Evolutionary conservation across 306 rosid species (phyloP).

Genomic region (Prinsepia uniflora): DNA sequence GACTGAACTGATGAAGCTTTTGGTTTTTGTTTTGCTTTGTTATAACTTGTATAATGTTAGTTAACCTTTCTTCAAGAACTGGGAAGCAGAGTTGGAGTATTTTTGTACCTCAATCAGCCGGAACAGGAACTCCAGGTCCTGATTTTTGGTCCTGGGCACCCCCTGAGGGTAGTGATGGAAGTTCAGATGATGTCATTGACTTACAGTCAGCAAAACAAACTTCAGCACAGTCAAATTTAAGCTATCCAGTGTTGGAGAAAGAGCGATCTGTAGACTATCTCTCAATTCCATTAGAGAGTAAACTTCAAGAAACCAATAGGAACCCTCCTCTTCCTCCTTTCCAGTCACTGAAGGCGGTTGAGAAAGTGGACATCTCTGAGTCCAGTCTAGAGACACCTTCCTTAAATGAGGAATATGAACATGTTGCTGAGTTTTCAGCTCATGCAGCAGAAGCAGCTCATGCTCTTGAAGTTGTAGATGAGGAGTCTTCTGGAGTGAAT

Average conservation of each 20-base stretch:
- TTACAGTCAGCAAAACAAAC: slow-evolving; percentile 37
- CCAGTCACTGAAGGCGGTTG: slow-evolving; percentile 57
- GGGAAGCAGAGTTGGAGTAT: slow-evolving; percentile 35
- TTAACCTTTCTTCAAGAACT: neutral
- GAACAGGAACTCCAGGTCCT: slow-evolving; percentile 70
- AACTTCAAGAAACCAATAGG: slow-evolving; percentile 30
- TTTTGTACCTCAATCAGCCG: slow-evolving; percentile 35
- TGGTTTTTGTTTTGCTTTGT: neutral
- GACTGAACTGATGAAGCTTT: neutral
- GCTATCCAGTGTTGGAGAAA: slow-evolving; percentile 59
- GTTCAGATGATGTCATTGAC: slow-evolving; percentile 31
- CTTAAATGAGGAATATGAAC: slow-evolving; percentile 48
- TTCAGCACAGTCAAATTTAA: slow-evolving; percentile 25
- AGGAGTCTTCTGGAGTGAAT: slow-evolving; percentile 49
- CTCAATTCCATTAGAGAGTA: slow-evolving; percentile 68
- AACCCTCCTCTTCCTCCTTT: slow-evolving; percentile 60
- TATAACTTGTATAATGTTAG: neutral
- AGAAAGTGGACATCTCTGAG: slow-evolving; percentile 34
- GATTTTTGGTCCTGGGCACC: slow-evolving; percentile 98
- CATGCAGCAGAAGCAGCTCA: slow-evolving; percentile 68
- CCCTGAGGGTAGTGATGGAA: slow-evolving; percentile 38
- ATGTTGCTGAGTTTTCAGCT: slow-evolving; percentile 45
- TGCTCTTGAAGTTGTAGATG: slow-evolving; percentile 50
- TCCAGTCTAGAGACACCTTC: slow-evolving; percentile 40
- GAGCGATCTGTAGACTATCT: slow-evolving; percentile 47